Evolutionary conservation across 1,139 yeast species (phyloP).

Genomic region (Yamadazyma triangularis): DNA sequence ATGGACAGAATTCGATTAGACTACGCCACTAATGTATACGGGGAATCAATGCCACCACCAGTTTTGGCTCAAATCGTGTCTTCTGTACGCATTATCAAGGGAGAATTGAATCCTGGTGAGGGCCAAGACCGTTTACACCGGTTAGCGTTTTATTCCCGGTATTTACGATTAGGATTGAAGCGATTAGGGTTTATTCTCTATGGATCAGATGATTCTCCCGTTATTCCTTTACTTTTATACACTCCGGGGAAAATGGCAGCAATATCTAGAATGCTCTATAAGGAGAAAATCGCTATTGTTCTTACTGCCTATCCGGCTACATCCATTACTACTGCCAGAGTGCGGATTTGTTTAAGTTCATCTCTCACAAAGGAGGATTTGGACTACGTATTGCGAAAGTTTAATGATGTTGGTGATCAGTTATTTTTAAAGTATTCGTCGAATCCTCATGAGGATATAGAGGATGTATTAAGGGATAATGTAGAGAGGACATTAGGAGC

Average conservation of each 20-base stretch:
- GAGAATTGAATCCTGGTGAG: conserved; percentile 86
- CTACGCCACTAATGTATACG: conserved; percentile 69
- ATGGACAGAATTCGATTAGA: conserved; percentile 73
- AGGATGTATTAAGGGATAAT: no score
- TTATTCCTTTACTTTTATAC: conserved; percentile 80
- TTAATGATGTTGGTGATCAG: conserved; percentile 77
- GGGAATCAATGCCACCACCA: conserved; percentile 87
- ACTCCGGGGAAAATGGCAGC: conserved; percentile 96
- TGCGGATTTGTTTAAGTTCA: conserved; percentile 87
- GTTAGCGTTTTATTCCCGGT: conserved; percentile 93
- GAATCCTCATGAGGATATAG: no score
- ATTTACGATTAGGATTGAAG: conserved; percentile 83
- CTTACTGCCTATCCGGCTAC: conserved; percentile 98
- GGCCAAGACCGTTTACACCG: conserved; percentile 87
- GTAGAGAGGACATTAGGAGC: no score
- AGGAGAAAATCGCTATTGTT: conserved; percentile 84
- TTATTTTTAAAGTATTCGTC: conserved; percentile 70
- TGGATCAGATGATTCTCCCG: conserved; percentile 97
- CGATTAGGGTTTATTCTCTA: conserved; percentile 89
- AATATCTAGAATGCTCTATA: conserved; percentile 75
- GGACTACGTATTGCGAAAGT: conserved; percentile 69
- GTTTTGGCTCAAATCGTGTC: conserved; percentile 85
- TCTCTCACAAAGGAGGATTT: conserved; percentile 92
- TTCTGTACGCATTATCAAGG: conserved; percentile 73
- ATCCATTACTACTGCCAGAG: conserved; percentile 84